Conservation (phyloP, 306 rosid species). For the Hippophae gyantsensis region DNA sequence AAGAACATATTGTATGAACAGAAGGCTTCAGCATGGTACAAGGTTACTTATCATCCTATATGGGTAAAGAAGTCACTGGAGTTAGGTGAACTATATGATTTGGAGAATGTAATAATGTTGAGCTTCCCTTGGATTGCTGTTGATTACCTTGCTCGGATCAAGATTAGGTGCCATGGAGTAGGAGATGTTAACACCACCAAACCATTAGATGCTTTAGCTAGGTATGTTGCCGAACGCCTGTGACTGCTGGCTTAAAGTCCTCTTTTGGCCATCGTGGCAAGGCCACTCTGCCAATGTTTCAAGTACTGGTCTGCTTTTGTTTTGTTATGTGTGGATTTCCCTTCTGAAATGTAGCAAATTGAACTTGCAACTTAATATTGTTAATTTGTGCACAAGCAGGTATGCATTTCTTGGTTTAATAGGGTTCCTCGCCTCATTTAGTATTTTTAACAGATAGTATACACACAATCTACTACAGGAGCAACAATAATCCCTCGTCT, state of each 20-base stretch:
- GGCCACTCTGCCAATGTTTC: conserved; percentile 21
- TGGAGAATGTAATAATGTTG: conserved; percentile 34
- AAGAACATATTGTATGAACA: conserved; percentile 49
- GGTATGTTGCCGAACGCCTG: conserved; percentile 49
- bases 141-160: conserved; percentile 73
- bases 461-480: no score
- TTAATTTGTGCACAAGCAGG: no score
- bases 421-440: no score
- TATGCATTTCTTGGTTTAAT: no score
- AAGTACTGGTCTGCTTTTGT: background rate
- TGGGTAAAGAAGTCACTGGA: conserved; percentile 53
- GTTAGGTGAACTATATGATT: conserved; percentile 27
- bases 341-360: background rate
- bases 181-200: conserved; percentile 30
- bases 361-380: background rate
- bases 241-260: conserved; percentile 17
- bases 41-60: conserved; percentile 65
- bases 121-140: conserved; percentile 85
- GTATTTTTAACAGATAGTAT: no score
- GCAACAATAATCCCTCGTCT: no score
- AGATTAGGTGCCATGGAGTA: conserved; percentile 35
- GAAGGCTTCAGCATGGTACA: conserved; percentile 88
- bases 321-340: background rate
- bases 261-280: conserved; percentile 5
- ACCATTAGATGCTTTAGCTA: conserved; percentile 55